Base-by-base conservation (phyloP, 352 stramenopile genomes). In the Pythium sp. region DNA sequence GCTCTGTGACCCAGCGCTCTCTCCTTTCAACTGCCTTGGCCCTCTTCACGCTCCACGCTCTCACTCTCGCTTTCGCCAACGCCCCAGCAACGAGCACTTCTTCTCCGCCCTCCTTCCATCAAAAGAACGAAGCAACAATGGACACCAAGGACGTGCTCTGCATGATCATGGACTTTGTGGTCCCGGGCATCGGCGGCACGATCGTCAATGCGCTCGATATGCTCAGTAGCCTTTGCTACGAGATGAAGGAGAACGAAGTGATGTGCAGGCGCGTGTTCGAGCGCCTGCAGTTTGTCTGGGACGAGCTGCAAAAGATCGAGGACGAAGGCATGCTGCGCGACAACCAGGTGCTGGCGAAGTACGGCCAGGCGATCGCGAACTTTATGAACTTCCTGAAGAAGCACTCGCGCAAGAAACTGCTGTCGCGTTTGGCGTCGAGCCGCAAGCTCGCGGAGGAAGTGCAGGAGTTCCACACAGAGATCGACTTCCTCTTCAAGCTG, bases 251-350 rank as follows among this genome's bases (percentile, higher is more conserved):
- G 62, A 63, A 66, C 47, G 59, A 72, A 28, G 60, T 64, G 14
- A 56, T 69, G 60, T 75, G 72, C 34, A n/a, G 34, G 47, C 47
- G 41, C 26, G 68, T 77, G 43, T 54, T 68, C 38, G 51, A 64
- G 54, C 72, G 70, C 5, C 56, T 75, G 62, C 65, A 66, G 67
- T 78, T 76, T 36, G 67, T 84, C 49, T 55, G 68, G 36, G 69
- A 73, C 49, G 74, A 81, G 54, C 72, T 83, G 28, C 67, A 72
- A 58, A 75, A 79, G 69, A 77, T 83, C 62, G 51, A 69, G 65
- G 72, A 78, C 65, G 65, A 76, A 46, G 65, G 68, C 58, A 72
- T 71, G 36, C 34, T 83, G 41, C 76, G 70, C 11, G 61, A 81
- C 47, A 78, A 73, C 55, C 68, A 67, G 20, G 72, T 81, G 59